Conservation (phyloP, 805 yeast genomes). For the Tanozyma kutaoensis region DNA sequence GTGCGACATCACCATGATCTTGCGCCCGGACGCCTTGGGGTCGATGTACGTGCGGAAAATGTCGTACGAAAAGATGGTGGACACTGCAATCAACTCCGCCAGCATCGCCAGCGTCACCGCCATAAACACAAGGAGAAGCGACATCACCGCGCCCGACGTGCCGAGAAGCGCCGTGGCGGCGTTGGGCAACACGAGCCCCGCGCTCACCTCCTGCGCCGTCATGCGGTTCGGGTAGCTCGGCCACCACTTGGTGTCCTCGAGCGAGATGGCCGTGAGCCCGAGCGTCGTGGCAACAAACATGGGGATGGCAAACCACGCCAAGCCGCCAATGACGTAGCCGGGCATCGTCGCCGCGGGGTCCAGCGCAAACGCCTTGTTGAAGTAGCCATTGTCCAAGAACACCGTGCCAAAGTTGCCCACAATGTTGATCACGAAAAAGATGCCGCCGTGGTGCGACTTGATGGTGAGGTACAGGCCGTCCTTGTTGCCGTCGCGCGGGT, state of each 20-base stretch:
- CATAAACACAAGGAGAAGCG: slow-evolving; percentile 71
- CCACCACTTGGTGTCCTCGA: slow-evolving; percentile 58
- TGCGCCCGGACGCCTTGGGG: slow-evolving; percentile 67
- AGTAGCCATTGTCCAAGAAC: slow-evolving; percentile 76
- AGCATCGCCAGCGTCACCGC: slow-evolving; percentile 90
- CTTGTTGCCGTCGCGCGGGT: slow-evolving; percentile 69
- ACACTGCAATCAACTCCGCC: slow-evolving; percentile 80
- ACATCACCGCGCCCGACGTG: slow-evolving; percentile 77
- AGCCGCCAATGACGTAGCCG: slow-evolving; percentile 79
- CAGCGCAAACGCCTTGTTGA: slow-evolving; percentile 82
- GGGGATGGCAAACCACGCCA: slow-evolving; percentile 89
- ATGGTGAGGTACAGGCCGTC: slow-evolving; percentile 83
- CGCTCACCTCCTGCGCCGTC: slow-evolving; percentile 54
- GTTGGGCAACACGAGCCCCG: slow-evolving; percentile 70
- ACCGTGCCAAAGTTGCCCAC: slow-evolving; percentile 89
- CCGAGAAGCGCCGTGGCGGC: slow-evolving; percentile 82
- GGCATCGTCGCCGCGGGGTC: slow-evolving; percentile 76
- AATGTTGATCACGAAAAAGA: slow-evolving; percentile 74
- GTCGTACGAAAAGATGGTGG: slow-evolving; percentile 78
- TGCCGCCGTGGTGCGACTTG: slow-evolving; percentile 76
- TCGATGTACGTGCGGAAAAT: slow-evolving; percentile 70
- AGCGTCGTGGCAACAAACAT: slow-evolving; percentile 69
- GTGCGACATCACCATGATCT: slow-evolving; percentile 59
- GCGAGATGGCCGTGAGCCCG: slow-evolving; percentile 74
- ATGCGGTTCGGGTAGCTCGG: slow-evolving; percentile 67